Evolutionary conservation across 1,139 yeast species (phyloP), one percentile per base, ranked within the genome.

Genomic region (Blastobotrys elegans): DNA sequence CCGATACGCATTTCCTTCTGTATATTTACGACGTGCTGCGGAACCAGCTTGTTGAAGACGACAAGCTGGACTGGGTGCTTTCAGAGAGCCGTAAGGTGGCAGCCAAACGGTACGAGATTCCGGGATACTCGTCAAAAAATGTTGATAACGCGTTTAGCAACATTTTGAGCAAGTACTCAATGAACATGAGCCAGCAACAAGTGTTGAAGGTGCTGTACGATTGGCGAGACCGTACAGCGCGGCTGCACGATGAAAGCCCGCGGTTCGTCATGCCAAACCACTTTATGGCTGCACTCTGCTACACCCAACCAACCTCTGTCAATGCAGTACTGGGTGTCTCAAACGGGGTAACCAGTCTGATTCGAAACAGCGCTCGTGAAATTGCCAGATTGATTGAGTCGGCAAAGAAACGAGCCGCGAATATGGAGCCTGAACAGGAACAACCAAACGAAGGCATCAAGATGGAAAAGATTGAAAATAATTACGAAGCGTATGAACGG

Each of bases 1-100:
- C 97, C 0, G 99, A 92, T 67, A 92, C 98, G 0, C 99, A 92
- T 64, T 92, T 89, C 59, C 68, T 92, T 49, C 72, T 92, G 37
- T 79, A 84, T 62, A 84, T 92, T 20, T 94, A 73, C 65, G 95
- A 89, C 59, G 79, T 79, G 55, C 68, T 92, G 64, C 80, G 80
- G 52, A 84, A 84, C 56, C 74, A 75, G 59, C 70, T 92, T 35
- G 60, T 85, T 5, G 77, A 74, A 10, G 55, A 66, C 31, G 71
- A 73, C 40, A 77, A 76, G 51, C 57, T 84, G 54, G 75, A 77
- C 13, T 70, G 72, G n/a, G 97, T 88, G 0, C 68, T 92, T 35
- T 74, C 72, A 50, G 86, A 82, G 42, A 88, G 96, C 1, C 74
- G 97, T 48, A 77, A 79, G 50, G 95, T 88, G 13, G 95, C 97